Base-by-base conservation (phyloP, 1,139 yeast genomes). In the Kodamaea anthophila region DNA sequence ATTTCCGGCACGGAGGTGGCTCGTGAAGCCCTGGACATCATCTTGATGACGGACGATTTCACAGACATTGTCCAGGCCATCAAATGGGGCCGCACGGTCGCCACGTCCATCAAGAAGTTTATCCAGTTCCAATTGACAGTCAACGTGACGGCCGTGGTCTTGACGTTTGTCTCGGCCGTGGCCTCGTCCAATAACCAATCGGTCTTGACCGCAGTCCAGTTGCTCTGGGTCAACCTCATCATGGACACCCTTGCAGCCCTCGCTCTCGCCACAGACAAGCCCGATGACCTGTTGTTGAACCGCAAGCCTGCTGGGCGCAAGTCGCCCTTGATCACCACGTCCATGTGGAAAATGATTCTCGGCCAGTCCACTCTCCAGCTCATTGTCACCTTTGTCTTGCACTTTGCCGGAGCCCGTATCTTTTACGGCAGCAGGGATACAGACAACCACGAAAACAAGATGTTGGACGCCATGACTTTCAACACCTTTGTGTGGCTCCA, bases 181-280 rank as follows among this genome's bases (percentile, higher is more conserved):
- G 86, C 91, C 1, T 77, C 88, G 4, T 57, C 74, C 18, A 79
- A 77, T 30, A 88, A 87, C 45, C 60, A 71, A 30, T 84, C 96
- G 5, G 98, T 91, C 5, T 68, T 91, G 51, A 88, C 97, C 21
- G 98, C 99, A 0, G 98, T 91, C 26, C 98, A 91, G 59, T 73
- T 91, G 46, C 68, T 91, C 42, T 91, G 99, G 99, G 96, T 91
- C 29, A 91, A 91, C 56, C 68, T 91, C 55, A 91, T 91, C 48
- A 91, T 91, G 99, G 99, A 91, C 55, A 91, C 98, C 0, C 71
- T 91, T 41, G 99, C 98, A 4, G 98, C 99, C 3, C 68, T 91
- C 46, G 99, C 98, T 0, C 70, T 91, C 42, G 99, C 99, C 4
- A 91, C 99, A 5, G 99, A 91, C 54, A 91, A 93, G 44, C 98